Evolutionary conservation across 768 basidiomycete genomes (phyloP), one percentile per base, ranked within the genome.

Genomic region (Chiua virens): DNA sequence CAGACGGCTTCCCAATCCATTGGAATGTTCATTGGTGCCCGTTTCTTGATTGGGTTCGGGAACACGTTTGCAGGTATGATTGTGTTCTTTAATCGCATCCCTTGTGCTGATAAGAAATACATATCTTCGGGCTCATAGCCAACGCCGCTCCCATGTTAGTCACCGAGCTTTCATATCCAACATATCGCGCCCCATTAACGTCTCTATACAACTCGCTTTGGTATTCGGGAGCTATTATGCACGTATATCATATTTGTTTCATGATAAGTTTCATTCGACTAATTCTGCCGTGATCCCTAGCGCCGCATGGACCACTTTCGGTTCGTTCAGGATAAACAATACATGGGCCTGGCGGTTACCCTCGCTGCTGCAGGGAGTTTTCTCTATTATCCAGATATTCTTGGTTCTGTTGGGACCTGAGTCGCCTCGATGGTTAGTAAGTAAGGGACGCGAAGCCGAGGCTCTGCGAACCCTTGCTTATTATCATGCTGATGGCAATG

Each of bases 341-440:
- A 80, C 80, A 22, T 91, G 87, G 87, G 74, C 87, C 25, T 94
- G 91, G 92, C 85, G 93, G 57, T 74, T 90, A 45, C 89, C 89
- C 15, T 89, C 87, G 11, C 69, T 79, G 27, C 73, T 90, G 27
- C 89, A 94, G 68, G 86, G 74, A 38, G 63, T 87, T 37, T 86
- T 89, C 0, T 83, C 89, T 21, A 55, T 86, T 49, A 54, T 86
- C 43, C 89, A 92, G 67, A 70, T 93, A 44, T 35, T 61, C 51
- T 64, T 92, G 38, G 74, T 93, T 59, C 83, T 77, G 63, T 82
- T 87, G 67, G 76, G 74, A 8, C 91, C 91, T 37, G 92, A 94
- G 67, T 88, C 86, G 3, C 92, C 92, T 35, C 83, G 92, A 76
- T 94, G 78, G 80, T 73, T 93, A 57, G 69, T 93, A 61, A 81